Evolutionary conservation across 2,329 filamentous ascomycete genomes (phyloP).

Genomic region (Trichoderma koningii): DNA sequence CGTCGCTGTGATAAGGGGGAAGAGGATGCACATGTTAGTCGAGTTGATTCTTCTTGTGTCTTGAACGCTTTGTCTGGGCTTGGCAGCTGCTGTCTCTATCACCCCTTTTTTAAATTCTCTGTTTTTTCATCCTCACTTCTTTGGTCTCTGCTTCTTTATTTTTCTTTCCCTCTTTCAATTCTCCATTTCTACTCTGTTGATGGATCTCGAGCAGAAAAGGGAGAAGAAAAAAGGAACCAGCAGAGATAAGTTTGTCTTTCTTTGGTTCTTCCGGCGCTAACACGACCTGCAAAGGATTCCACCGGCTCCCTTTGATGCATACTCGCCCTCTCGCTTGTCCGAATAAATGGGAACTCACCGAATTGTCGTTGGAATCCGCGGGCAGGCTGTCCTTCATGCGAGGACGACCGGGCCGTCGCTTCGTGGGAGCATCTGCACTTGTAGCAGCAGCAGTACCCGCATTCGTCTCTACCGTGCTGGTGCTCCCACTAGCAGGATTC

Average conservation of each 20-base stretch:
- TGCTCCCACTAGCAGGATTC: background rate
- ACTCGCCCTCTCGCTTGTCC: background rate
- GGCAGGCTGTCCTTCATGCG: conserved; percentile 23
- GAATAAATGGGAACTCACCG: conserved; percentile 1
- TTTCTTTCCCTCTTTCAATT: no score
- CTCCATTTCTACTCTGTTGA: no score
- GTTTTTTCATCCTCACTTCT: no score
- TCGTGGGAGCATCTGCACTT: background rate
- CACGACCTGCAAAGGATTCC: background rate
- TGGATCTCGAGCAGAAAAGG: no score
- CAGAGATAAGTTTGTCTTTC: background rate
- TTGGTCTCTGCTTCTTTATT: no score
- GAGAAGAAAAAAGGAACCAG: no score
- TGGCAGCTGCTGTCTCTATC: no score
- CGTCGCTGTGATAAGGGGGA: conserved; percentile 2
- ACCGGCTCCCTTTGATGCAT: background rate
- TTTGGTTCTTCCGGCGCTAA: background rate
- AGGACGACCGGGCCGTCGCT: conserved; percentile 23
- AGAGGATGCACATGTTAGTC: background rate
- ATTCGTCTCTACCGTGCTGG: background rate
- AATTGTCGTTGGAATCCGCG: conserved; percentile 18
- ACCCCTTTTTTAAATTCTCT: no score
- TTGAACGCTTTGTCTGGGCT: background rate
- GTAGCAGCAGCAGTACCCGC: background rate
- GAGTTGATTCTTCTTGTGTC: background rate